Percentiles rank a stretch among this genome's conserved stretches.
Conservation (phyloP, 495 filamentous ascomycete genomes). For the Aspergillus coremiiformis region DNA sequence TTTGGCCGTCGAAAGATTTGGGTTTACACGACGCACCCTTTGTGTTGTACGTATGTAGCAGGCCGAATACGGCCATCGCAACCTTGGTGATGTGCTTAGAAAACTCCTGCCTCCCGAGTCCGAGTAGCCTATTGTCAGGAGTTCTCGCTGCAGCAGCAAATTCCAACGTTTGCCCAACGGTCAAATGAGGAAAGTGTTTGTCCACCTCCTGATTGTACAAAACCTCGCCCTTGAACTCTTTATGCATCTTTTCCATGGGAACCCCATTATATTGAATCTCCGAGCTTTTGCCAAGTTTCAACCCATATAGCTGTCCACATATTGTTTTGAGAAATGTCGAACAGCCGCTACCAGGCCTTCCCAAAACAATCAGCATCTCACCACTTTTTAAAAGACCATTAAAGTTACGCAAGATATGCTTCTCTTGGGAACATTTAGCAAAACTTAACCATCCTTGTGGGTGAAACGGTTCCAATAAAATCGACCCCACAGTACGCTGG, state of each 20-base stretch:
- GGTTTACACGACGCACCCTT: constrained; percentile 28
- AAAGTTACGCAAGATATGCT: constrained; percentile 36
- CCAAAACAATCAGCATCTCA: constrained; percentile 37
- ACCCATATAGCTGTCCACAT: constrained; percentile 31
- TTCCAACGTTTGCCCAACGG: constrained; percentile 58
- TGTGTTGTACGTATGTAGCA: constrained; percentile 50
- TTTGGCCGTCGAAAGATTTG: background rate
- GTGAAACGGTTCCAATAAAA: constrained; percentile 42
- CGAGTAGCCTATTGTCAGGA: constrained; percentile 36
- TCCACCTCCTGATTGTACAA: constrained; percentile 59
- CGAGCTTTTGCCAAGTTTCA: constrained; percentile 35
- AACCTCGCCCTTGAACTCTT: constrained; percentile 56
- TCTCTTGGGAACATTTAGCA: constrained; percentile 21
- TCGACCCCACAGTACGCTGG: constrained; percentile 47
- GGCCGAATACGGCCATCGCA: constrained; percentile 54
- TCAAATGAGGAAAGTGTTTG: constrained; percentile 58
- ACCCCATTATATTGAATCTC: constrained; percentile 48
- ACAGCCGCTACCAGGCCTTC: constrained; percentile 39
- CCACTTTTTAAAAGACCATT: constrained; percentile 34
- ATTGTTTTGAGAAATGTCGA: constrained; percentile 39
- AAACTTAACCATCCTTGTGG: constrained; percentile 38
- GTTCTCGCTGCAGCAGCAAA: constrained; percentile 53
- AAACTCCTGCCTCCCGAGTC: constrained; percentile 34
- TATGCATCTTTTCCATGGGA: constrained; percentile 45
- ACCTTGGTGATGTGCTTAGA: constrained; percentile 47